Base-by-base conservation (phyloP, 352 stramenopile genomes). In the Phytophthora nicotianae region DNA sequence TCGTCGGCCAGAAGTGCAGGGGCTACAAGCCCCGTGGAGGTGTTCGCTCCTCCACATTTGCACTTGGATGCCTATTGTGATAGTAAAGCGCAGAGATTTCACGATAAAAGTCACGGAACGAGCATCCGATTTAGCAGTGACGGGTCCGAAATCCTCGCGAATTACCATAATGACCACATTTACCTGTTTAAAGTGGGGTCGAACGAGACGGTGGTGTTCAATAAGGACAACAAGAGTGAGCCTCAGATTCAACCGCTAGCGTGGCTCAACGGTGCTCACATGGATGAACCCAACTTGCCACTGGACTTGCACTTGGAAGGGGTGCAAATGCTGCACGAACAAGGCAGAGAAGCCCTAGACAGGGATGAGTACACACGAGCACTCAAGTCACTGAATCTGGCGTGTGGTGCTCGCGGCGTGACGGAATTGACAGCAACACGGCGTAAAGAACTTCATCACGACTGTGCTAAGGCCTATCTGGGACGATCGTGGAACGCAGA, bases 81-180 rank as follows among this genome's bases (percentile, higher is more conserved):
- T 27, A 41, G 24, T 0, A 68, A 72, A 4, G 74, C 69, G 29
- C 70, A 76, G 45, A 67, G 65, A 20, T 72, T 62, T 19, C 75
- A 91, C 46, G 76, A 88, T 9, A 75, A 83, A 48, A 75, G 72
- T 5, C 83, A 95, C 52, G 81, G 84, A 13, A 95, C 86, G 19
- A 93, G 84, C 54, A 89, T 95, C 53, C 83, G 88, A 58, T 95
- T 92, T 58, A 92, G 70, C 50, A 81, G 57, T 50, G 75, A 92
- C 35, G 86, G 86, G 14, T 63, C 72, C 0, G 72, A 93, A 42
- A 63, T 95, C 13, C 70, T 95, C 14, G 75, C 83, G 8, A 93
- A 90, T 60, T 95, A 95, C 48, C 86, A 95, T 65, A 91, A 88
- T 52, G 86, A 95, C 43, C 83, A 95, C 38, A 92, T 95, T 57